Evolutionary conservation across 2,329 filamentous ascomycete species (phyloP).

Genomic region (Uncinocarpus reesii): DNA sequence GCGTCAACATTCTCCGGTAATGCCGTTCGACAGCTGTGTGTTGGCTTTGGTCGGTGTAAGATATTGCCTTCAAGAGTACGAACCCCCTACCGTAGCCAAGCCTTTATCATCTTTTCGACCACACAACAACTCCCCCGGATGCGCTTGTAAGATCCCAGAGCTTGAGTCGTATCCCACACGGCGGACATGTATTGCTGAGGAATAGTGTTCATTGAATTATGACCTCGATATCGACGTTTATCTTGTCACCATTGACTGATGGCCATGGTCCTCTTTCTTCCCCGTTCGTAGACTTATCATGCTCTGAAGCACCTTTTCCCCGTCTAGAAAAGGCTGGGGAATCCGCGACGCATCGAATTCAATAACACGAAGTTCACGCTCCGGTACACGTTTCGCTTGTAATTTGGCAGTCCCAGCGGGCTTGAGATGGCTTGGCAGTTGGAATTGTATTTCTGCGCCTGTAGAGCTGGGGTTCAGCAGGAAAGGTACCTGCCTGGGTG

Average conservation of each 20-base stretch:
- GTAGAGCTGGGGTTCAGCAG: conserved; percentile 12
- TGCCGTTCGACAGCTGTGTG: too few relatives aligned
- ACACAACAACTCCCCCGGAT: too few relatives aligned
- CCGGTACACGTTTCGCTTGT: not conserved
- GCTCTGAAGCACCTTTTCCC: conserved; percentile 11
- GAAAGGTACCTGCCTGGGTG: conserved; percentile 1
- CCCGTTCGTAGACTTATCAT: conserved; percentile 4
- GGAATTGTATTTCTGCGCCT: conserved; percentile 15
- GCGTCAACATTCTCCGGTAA: too few relatives aligned
- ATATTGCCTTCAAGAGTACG: too few relatives aligned
- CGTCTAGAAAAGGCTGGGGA: conserved; percentile 18
- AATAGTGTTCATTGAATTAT: too few relatives aligned
- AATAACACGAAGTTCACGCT: conserved; percentile 7
- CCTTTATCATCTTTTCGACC: too few relatives aligned
- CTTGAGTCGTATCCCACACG: too few relatives aligned
- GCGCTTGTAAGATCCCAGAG: too few relatives aligned
- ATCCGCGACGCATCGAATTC: conserved; percentile 16
- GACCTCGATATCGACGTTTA: not conserved
- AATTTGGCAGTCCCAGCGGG: not conserved
- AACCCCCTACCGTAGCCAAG: too few relatives aligned
- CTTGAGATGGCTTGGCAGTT: not conserved
- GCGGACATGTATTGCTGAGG: too few relatives aligned
- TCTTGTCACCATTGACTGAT: not conserved
- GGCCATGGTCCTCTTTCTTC: not conserved
- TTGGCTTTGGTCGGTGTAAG: too few relatives aligned